Evolutionary conservation across 164 flowering plant species (phyloP), one percentile per base, ranked within the genome.

Genomic region (Piper betle): DNA sequence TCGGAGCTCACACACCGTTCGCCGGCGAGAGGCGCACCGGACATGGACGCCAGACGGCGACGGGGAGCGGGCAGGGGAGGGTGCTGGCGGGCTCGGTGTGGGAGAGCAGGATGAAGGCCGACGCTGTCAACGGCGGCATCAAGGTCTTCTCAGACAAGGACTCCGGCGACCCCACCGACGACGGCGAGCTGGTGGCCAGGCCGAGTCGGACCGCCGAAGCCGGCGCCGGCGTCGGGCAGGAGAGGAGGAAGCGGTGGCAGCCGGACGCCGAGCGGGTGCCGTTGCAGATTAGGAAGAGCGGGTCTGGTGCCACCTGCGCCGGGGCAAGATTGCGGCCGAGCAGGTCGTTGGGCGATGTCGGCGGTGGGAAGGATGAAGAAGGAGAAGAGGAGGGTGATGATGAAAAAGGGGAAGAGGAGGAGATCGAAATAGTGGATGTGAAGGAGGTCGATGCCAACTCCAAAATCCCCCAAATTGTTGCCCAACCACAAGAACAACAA

Each of bases 31-130:
- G 18, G 16, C 10, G 12, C 19, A 37, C 13, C 6, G 43, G 2
- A 7, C 2, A 19, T 15, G 8, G 15, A 38, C 40, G 61, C 61
- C 17, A 11, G 33, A 43, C 19, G 41, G 40, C 7, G 71, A 64
- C 64, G 64, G 64, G 64, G 68, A 52, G 50, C 53, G 54, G 54
- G 25, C 8, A 54, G 62, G 6, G 65, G 60, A 69, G 62, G 16
- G 80, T 76, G 7, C 81, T 73, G 42, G 77, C 87, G 20, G 90
- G 88, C 57, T 88, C 96, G 52, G 86, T 82, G 50, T 88, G 96
- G 90, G 96, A 88, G 68, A 84, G 68, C 57, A 81, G 88, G 66
- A 88, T 88, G 84, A 84, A 81, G 71, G 61, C 66, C 39, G 95
- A 83, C 67, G 79, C 82, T 61, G 84, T 81, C n/a, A 85, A 82